phyloP scores from a whole-genome alignment of 2,329 filamentous ascomycete species.

The Ceratocystis huliohia region DNA sequence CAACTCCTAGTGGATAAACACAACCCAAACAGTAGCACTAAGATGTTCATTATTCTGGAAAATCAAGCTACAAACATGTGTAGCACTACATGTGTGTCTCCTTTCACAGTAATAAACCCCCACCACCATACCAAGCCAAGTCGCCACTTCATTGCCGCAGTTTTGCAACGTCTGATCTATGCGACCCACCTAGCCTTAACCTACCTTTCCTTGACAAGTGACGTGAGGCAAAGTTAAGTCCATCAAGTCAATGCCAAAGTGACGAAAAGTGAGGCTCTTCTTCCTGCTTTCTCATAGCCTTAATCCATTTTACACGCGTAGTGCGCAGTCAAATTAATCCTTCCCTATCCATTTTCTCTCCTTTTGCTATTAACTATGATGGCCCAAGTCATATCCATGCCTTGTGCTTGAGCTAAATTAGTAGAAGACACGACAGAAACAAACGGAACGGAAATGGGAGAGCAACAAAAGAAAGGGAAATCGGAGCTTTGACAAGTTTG shows the following conservation, averaged over 20 bases:
- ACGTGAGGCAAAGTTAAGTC: background rate
- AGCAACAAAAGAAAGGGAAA: background rate
- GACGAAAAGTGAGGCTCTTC: constrained; percentile 5
- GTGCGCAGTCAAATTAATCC: background rate
- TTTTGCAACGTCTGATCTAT: constrained; percentile 5
- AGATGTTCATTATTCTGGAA: background rate
- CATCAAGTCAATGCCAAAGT: background rate
- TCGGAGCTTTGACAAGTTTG: background rate
- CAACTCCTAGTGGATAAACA: background rate
- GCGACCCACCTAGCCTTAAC: background rate
- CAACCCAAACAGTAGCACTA: background rate
- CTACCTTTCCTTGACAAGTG: constrained; percentile 2
- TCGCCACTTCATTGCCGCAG: constrained; percentile 2
- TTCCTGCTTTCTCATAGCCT: background rate
- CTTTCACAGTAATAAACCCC: background rate
- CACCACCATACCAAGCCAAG: background rate
- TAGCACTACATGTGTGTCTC: background rate
- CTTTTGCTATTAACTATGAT: background rate
- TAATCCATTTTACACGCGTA: background rate
- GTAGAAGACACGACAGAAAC: background rate
- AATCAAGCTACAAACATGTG: background rate
- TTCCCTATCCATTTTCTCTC: background rate
- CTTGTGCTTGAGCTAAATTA: background rate
- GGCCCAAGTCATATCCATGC: background rate
- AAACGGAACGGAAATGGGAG: background rate